Percentiles rank a stretch among this genome's conserved stretches.
phyloP scores from a whole-genome alignment of 768 basidiomycete species.

The Wakefieldia striispora region DNA sequence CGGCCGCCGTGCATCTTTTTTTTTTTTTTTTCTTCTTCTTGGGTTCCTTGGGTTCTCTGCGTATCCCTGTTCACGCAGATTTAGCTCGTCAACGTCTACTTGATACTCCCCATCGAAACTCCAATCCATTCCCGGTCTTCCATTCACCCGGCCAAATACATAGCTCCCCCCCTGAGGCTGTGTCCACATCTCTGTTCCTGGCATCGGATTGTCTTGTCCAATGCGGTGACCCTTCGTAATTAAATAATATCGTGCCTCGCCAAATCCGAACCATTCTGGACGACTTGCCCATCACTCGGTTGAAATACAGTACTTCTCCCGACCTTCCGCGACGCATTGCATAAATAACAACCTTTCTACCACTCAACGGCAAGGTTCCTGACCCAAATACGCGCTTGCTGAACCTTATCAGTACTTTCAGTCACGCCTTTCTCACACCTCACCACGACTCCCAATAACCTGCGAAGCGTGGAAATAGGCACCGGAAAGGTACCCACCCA shows the following conservation, averaged over 20 bases:
- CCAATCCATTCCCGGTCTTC: no score
- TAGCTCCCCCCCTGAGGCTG: no score
- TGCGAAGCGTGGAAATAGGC: conserved; percentile 4
- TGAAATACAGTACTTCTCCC: no score
- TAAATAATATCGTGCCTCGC: no score
- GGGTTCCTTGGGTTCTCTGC: no score
- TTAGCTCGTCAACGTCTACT: conserved; percentile 1
- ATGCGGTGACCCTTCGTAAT: no score
- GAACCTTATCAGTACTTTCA: conserved; percentile 2
- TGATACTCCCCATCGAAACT: no score
- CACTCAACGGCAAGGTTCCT: neutral
- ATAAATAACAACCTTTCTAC: neutral
- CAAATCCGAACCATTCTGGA: no score
- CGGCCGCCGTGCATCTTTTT: conserved; percentile 24
- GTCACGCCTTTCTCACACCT: conserved; percentile 6
- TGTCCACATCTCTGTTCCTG: no score
- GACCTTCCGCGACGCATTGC: neutral
- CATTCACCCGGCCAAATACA: no score
- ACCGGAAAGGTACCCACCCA: neutral
- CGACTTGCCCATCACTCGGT: no score
- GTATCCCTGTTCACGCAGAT: neutral
- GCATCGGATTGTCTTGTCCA: no score
- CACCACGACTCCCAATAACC: neutral
- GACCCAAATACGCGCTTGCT: neutral
- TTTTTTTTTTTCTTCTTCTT: neutral